Conservation (phyloP, 208 protist genomes). For the Leishmania tarentolae region DNA sequence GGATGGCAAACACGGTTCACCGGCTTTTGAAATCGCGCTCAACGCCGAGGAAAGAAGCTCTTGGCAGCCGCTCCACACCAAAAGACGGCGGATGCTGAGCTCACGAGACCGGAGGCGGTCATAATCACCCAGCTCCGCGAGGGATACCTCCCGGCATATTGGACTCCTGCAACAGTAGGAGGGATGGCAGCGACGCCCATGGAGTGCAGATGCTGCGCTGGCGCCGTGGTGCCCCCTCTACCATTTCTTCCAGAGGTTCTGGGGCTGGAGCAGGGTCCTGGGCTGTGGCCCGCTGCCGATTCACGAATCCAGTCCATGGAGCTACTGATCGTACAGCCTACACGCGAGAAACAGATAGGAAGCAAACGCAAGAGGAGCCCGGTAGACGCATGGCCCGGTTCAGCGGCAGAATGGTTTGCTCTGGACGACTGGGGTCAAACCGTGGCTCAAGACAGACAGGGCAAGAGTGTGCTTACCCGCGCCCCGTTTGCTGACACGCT, state of each 20-base stretch:
- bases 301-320: no score
- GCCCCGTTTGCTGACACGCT: no score
- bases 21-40: not conserved
- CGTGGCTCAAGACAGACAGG: no score
- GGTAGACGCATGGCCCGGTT: no score
- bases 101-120: not conserved
- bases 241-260: not conserved
- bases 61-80: not conserved
- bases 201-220: not conserved
- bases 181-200: not conserved
- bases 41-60: no score
- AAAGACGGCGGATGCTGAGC: not conserved
- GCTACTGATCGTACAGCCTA: no score
- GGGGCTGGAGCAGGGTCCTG: not conserved
- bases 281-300: not conserved
- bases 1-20: not conserved
- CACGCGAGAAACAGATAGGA: not conserved
- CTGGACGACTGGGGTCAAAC: no score
- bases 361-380: no score
- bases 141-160: not conserved
- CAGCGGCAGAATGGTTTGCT: no score
- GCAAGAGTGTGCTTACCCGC: no score
- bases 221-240: no score
- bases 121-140: not conserved
- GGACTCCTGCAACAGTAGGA: not conserved